These are phyloP conservation scores for Amanita thiersii DNA, from an alignment of 768 basidiomycete species.

Conservation along the genomic window DNA sequence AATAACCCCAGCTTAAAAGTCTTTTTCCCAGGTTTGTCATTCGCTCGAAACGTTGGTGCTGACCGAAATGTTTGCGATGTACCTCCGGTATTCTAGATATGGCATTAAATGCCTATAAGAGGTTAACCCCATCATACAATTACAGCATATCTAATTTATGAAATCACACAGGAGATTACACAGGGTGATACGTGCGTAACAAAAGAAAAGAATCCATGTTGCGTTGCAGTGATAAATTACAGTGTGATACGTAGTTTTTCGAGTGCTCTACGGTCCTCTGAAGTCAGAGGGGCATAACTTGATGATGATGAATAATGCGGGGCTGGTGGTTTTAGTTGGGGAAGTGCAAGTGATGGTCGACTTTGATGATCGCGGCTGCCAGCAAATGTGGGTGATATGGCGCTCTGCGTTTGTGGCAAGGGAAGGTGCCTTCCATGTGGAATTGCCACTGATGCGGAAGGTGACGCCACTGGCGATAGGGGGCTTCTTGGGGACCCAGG, in stretches of 20 bases:
- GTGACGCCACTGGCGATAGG: constrained; percentile 8
- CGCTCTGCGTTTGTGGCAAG: constrained; percentile 3
- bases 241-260: constrained; percentile 47
- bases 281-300: constrained; percentile 34
- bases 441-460: constrained; percentile 9
- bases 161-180: no score
- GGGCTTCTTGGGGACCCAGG: constrained; percentile 12
- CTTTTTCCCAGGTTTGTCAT: neutral
- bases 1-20: constrained; percentile 1
- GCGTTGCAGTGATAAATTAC: constrained; percentile 16
- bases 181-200: no score
- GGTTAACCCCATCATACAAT: no score
- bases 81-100: constrained; percentile 8
- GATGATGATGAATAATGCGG: constrained; percentile 14
- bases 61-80: constrained; percentile 15
- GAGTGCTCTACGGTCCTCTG: constrained; percentile 53
- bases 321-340: constrained; percentile 15
- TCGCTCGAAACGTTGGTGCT: neutral
- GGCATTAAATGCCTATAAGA: no score
- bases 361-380: constrained; percentile 8
- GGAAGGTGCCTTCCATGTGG: constrained; percentile 6
- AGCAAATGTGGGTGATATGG: constrained; percentile 20
- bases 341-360: constrained; percentile 16
- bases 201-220: no score
- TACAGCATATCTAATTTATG: no score